Conservation (phyloP, 345 rosid species). For the Gossypium stocksii region DNA sequence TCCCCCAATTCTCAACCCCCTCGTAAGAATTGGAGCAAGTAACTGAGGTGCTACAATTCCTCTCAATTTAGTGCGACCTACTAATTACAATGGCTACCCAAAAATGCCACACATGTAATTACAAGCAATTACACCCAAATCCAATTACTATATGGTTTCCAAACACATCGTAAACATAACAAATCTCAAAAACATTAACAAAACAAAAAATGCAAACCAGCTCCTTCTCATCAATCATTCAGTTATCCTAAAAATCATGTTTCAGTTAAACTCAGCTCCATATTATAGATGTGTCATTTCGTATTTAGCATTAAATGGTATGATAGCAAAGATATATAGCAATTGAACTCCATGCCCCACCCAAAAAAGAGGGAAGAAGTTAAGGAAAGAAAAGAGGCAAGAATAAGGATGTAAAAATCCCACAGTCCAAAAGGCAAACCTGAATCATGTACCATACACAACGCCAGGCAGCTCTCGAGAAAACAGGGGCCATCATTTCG, state of each 20-base stretch:
- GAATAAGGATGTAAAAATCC: background rate
- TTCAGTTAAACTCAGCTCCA: background rate
- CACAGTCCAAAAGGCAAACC: conserved; percentile 24
- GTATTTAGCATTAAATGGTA: background rate
- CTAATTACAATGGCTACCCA: no score
- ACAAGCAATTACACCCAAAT: no score
- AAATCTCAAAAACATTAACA: background rate
- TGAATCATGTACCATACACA: conserved; percentile 82
- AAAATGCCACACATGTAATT: no score
- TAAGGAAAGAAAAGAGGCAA: background rate
- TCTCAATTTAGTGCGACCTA: no score
- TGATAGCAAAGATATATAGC: background rate
- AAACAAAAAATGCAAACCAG: background rate
- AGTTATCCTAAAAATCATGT: background rate
- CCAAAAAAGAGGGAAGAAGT: background rate
- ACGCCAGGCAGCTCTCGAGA: conserved; percentile 69
- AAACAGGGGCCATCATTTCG: conserved; percentile 82
- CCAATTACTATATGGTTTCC: no score
- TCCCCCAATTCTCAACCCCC: no score
- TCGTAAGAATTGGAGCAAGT: no score
- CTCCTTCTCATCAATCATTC: background rate
- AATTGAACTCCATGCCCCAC: background rate
- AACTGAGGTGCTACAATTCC: no score
- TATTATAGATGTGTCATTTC: background rate
- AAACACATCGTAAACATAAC: no score